Conservation (phyloP, 2,329 filamentous ascomycete genomes). For the Biscogniauxia mediterranea region DNA sequence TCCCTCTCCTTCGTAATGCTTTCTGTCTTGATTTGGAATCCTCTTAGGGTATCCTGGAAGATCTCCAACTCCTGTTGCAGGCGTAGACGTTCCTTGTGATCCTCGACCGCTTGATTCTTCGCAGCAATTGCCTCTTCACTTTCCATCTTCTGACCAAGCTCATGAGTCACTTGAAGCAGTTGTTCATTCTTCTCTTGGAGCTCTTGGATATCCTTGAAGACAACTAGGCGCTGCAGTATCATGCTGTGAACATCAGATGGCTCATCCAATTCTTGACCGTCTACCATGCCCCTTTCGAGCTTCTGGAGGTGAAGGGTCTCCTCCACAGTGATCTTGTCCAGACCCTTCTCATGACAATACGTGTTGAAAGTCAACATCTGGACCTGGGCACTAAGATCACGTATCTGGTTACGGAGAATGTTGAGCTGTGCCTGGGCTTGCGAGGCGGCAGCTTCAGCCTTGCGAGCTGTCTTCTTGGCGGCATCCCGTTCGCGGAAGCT, state of each 20-base stretch:
- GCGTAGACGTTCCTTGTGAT: constrained; percentile 70
- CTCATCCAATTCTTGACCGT: constrained; percentile 67
- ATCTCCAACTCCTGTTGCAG: constrained; percentile 71
- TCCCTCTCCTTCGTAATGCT: constrained; percentile 95
- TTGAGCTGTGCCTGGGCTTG: constrained; percentile 66
- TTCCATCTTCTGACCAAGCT: constrained; percentile 86
- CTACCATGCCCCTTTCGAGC: constrained; percentile 72
- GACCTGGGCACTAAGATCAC: constrained; percentile 85
- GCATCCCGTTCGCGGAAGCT: constrained; percentile 77
- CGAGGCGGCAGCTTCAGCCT: constrained; percentile 70
- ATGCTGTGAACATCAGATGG: constrained; percentile 83
- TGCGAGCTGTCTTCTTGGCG: constrained; percentile 75
- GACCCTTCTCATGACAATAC: constrained; percentile 76
- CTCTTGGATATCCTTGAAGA: constrained; percentile 82
- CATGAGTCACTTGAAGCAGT: constrained; percentile 76
- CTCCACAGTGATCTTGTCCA: constrained; percentile 67
- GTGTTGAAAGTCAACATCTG: constrained; percentile 88
- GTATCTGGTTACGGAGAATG: constrained; percentile 80
- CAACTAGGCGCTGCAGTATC: constrained; percentile 84
- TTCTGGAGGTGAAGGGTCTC: constrained; percentile 75
- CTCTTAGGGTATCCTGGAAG: constrained; percentile 79
- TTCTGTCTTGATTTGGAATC: constrained; percentile 79
- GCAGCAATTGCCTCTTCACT: constrained; percentile 77
- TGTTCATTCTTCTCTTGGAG: constrained; percentile 87
- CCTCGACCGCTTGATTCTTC: constrained; percentile 60